These are phyloP conservation scores for Ambrosia trifida DNA, from an alignment of 129 eudicot species.

Conservation along the genomic window DNA sequence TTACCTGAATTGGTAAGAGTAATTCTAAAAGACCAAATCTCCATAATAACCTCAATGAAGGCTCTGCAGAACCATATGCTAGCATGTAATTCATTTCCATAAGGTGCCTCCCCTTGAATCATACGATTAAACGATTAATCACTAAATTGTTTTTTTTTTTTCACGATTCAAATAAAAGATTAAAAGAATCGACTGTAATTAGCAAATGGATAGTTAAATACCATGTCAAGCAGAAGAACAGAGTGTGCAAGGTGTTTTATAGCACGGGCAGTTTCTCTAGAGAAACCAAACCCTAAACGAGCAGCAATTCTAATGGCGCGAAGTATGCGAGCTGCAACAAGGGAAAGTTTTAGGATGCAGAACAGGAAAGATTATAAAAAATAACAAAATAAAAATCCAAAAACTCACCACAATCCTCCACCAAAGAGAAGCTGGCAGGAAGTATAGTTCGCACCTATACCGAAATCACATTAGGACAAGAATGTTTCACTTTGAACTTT, in stretches of 20 bases:
- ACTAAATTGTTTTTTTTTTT: constrained; percentile 11
- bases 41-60: constrained; percentile 79
- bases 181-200: not conserved
- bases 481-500: not conserved
- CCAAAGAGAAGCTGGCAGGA: constrained; percentile 54
- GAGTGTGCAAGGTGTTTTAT: constrained; percentile 53
- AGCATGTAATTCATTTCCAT: constrained; percentile 87
- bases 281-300: constrained; percentile 58
- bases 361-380: not conserved
- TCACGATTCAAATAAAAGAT: not conserved
- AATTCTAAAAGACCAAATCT: constrained; percentile 63
- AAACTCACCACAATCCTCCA: constrained; percentile 68
- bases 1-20: constrained; percentile 81
- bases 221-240: constrained; percentile 67
- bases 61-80: constrained; percentile 84
- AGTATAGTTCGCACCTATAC: constrained; percentile 63
- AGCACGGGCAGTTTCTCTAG: constrained; percentile 54
- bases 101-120: constrained; percentile 67
- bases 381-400: constrained; percentile 11
- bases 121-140: not conserved
- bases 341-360: constrained; percentile 3
- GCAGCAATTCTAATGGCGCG: constrained; percentile 80
- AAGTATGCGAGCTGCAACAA: constrained; percentile 68
- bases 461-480: constrained; percentile 18
- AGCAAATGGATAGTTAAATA: constrained; percentile 13